phyloP scores from a whole-genome alignment of 2,329 filamentous ascomycete species.

The Hansfordia pulvinata region DNA sequence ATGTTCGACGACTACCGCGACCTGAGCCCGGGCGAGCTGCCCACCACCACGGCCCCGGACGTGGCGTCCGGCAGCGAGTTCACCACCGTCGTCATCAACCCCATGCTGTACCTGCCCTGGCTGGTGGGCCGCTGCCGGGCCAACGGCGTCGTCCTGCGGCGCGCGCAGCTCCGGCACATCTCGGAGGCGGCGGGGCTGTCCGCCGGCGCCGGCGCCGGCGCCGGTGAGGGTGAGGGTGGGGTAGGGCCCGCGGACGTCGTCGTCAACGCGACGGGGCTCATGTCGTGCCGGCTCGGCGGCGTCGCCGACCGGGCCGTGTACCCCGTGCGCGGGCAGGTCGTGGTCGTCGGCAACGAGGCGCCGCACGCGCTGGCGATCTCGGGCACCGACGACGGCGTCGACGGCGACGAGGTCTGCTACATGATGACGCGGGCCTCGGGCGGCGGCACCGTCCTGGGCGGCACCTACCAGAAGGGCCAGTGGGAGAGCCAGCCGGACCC shows the following conservation, averaged over 20 bases:
- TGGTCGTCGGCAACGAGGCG: slow-evolving; percentile 69
- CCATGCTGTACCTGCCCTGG: slow-evolving; percentile 76
- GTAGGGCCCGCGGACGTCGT: slow-evolving; percentile 49
- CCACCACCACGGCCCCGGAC: slow-evolving; percentile 24
- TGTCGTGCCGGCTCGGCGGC: slow-evolving; percentile 63
- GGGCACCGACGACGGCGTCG: slow-evolving; percentile 58
- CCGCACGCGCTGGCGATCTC: slow-evolving; percentile 56
- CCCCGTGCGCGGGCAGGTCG: slow-evolving; percentile 71
- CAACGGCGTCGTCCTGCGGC: slow-evolving; percentile 54
- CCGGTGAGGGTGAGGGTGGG: background rate
- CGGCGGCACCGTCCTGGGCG: slow-evolving; percentile 81
- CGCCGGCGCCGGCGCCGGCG: slow-evolving; percentile 23
- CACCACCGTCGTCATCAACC: slow-evolving; percentile 84
- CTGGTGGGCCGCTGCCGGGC: slow-evolving; percentile 68
- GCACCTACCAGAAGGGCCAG: slow-evolving; percentile 64
- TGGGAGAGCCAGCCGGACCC: slow-evolving; percentile 73
- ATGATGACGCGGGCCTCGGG: slow-evolving; percentile 67
- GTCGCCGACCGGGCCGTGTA: slow-evolving; percentile 62
- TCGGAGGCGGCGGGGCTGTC: slow-evolving; percentile 51
- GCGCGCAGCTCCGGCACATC: slow-evolving; percentile 55
- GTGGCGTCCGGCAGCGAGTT: slow-evolving; percentile 64
- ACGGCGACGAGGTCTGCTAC: slow-evolving; percentile 60
- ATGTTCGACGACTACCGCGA: slow-evolving; percentile 59
- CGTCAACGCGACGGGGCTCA: slow-evolving; percentile 76
- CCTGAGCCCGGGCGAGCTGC: slow-evolving; percentile 43